Conservation (phyloP, 495 filamentous ascomycete species). For the Hyphodiscus hymeniophilus region DNA sequence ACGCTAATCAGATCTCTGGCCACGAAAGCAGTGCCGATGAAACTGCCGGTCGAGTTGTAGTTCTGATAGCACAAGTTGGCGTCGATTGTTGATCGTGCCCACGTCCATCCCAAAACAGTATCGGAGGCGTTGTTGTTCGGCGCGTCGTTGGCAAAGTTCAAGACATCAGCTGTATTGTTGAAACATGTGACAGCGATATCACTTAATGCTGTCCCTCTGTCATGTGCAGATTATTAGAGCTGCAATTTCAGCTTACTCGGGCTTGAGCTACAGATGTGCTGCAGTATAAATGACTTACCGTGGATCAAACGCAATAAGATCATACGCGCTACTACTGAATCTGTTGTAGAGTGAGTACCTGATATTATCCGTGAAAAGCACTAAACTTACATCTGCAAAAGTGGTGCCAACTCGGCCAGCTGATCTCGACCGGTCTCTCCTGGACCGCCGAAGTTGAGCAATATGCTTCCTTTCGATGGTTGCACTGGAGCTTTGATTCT, state of each 20-base stretch:
- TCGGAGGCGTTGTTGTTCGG: constrained; percentile 17
- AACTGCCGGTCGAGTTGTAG: constrained; percentile 30
- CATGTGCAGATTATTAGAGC: too few relatives aligned
- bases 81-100: constrained; percentile 22
- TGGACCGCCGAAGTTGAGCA: constrained; percentile 40
- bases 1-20: constrained; percentile 41
- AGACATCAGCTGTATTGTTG: too few relatives aligned
- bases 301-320: constrained; percentile 35
- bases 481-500: constrained; percentile 24
- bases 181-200: too few relatives aligned
- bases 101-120: constrained; percentile 18
- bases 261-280: too few relatives aligned
- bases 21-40: constrained; percentile 22
- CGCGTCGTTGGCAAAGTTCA: constrained; percentile 1
- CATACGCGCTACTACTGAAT: constrained; percentile 29
- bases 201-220: too few relatives aligned
- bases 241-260: too few relatives aligned
- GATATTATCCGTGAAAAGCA: not conserved
- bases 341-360: not conserved
- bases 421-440: constrained; percentile 22
- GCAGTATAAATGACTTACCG: constrained; percentile 19
- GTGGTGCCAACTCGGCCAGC: constrained; percentile 13
- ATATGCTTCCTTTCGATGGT: constrained; percentile 32
- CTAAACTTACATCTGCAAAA: constrained; percentile 11
- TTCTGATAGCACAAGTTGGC: constrained; percentile 36